Percentiles rank a stretch among this genome's conserved stretches.
Evolutionary conservation across 2,329 filamentous ascomycete species (phyloP).

Genomic region (Trichoderma atrobrunneum): DNA sequence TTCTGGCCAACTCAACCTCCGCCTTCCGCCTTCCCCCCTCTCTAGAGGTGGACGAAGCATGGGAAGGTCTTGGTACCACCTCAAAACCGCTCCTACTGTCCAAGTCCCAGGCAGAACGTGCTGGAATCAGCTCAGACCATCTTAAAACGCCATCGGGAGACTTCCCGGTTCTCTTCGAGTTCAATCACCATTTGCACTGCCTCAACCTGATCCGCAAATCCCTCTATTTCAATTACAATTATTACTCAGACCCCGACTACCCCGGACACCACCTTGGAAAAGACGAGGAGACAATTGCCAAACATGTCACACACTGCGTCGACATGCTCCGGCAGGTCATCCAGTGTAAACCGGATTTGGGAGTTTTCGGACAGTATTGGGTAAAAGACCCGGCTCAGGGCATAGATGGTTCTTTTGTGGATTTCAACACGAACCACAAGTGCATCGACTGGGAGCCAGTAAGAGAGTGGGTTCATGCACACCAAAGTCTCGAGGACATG

Average conservation of each 20-base stretch:
- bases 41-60: constrained; percentile 7
- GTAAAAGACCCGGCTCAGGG: constrained; percentile 6
- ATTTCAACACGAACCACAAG: constrained; percentile 13
- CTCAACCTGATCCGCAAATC: constrained; percentile 14
- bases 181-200: constrained; percentile 14
- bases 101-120: background rate
- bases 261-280: background rate
- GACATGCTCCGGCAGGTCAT: constrained; percentile 13
- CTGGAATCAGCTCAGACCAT: background rate
- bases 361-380: constrained; percentile 13
- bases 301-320: constrained; percentile 5
- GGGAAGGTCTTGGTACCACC: constrained; percentile 7
- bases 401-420: constrained; percentile 12
- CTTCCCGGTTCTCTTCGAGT: constrained; percentile 9
- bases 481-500: constrained; percentile 6
- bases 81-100: constrained; percentile 8
- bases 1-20: constrained; percentile 9
- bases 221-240: constrained; percentile 6
- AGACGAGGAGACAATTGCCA: background rate
- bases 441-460: constrained; percentile 14
- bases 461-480: constrained; percentile 2
- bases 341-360: constrained; percentile 11
- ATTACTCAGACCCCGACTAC: background rate
- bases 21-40: background rate
- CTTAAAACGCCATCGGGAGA: constrained; percentile 3